Base-by-base conservation (phyloP, 805 yeast genomes). In the Wickerhamiella slavikovae region DNA sequence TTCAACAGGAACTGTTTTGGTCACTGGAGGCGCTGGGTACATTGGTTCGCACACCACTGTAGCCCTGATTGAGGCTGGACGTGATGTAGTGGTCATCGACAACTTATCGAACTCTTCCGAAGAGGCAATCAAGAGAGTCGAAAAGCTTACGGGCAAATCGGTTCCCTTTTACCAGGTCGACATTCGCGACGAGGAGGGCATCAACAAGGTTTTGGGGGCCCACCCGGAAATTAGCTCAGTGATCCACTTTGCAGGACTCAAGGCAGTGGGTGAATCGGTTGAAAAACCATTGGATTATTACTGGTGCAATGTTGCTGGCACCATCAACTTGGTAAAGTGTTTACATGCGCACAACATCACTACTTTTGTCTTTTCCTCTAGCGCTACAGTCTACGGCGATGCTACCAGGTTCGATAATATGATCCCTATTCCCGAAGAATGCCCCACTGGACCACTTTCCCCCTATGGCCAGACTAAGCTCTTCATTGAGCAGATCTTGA, bases 11-110 rank as follows among this genome's bases (percentile, higher is more conserved):
- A 15, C 29, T 13, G 38, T 72, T 26, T 56, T 75, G 31, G 83
- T 77, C 17, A 75, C 89, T 15, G 91, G 91, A 26, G 91, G 91
- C 28, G 78, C 85, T 17, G 89, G 92, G 14, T 77, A 77, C 52
- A 75, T 78, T 43, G 91, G 89, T 16, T 72, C 85, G 7, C 89
- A 77, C 47, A 72, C 85, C 1, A 77, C 49, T 12, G 66, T 69
- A 28, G 75, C 68, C 41, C 58, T 72, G 30, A 47, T 71, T 29
- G 60, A 64, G 35, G 58, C 64, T 30, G 79, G 78, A 16, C 63
- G 68, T 42, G 62, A 71, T 17, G 79, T 75, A 19, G 70, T 77
- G n/a, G 63, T 77, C 25, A 67, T 71, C 15, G 92, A 77, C 49
- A 72, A 71, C 48, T 55, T 73, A 34, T 52, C 59, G 42, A 77